Evolutionary conservation across 805 yeast species (phyloP).

Genomic region (Blastobotrys chiropterorum): DNA sequence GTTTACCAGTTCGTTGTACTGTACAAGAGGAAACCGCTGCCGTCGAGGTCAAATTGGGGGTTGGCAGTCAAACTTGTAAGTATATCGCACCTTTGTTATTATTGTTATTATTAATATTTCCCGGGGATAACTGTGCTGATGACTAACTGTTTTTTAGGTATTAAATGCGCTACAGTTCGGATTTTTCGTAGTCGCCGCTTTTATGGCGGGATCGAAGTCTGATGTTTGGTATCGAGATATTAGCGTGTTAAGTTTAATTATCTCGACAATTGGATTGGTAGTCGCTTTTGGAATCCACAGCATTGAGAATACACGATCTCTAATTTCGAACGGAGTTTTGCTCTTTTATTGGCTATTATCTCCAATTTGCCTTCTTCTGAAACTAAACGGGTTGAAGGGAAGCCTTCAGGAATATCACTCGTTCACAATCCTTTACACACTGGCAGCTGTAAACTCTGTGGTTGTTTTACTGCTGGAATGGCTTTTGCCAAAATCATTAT

Average conservation of each 20-base stretch:
- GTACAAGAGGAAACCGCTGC: constrained; percentile 13
- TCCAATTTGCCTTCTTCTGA: constrained; percentile 42
- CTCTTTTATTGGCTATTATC: constrained; percentile 71
- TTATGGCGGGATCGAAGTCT: not conserved
- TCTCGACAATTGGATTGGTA: constrained; percentile 38
- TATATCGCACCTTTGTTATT: not conserved
- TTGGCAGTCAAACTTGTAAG: constrained; percentile 18
- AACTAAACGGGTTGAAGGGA: constrained; percentile 14
- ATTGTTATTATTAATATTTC: too few relatives aligned
- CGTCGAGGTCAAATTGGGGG: constrained; percentile 20
- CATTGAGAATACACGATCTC: constrained; percentile 62
- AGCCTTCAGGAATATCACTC: constrained; percentile 15
- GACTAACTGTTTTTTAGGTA: constrained; percentile 3
- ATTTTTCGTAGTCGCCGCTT: constrained; percentile 12
- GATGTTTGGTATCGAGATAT: constrained; percentile 12
- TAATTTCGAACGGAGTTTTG: constrained; percentile 59
- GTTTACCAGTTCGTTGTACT: not conserved
- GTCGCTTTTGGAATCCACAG: constrained; percentile 57
- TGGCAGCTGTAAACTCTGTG: constrained; percentile 36
- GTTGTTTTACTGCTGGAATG: constrained; percentile 42
- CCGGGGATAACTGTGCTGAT: too few relatives aligned
- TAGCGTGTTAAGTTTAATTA: constrained; percentile 33
- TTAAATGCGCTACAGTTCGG: constrained; percentile 18
- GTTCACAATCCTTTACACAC: constrained; percentile 27
- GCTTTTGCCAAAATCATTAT: constrained; percentile 32